A percentile compares a stretch with the other conserved stretches of the same genome.
Conservation (phyloP, 1,284 basidiomycete genomes). For the Leccinum angustisporum region DNA sequence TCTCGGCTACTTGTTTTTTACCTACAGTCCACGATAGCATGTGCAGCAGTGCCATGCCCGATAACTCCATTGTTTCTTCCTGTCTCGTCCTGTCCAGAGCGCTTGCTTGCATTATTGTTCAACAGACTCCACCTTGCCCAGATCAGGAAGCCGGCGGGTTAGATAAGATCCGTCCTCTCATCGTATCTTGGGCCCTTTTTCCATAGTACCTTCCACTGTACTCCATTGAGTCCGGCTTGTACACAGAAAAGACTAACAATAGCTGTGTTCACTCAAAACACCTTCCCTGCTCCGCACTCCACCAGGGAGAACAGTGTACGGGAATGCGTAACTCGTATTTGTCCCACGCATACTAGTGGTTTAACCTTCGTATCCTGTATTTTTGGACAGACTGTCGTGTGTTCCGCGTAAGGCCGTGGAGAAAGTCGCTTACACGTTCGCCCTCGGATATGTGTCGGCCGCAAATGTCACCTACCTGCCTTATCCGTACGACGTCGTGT, state of each 20-base stretch:
- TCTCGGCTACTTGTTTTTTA: conserved; percentile 10
- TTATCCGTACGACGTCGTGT: conserved; percentile 16
- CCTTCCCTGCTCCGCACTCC: conserved; percentile 16
- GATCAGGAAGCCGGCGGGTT: conserved; percentile 12
- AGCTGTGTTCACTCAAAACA: conserved; percentile 14
- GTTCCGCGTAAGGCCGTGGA: conserved; percentile 12
- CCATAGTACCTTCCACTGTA: not conserved
- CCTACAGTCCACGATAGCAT: not conserved
- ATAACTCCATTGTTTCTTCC: not conserved
- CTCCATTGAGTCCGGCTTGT: conserved; percentile 1
- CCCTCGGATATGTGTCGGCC: conserved; percentile 6
- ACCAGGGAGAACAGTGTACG: conserved; percentile 10
- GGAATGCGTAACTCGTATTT: conserved; percentile 3
- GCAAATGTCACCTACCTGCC: conserved; percentile 4
- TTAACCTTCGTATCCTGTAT: conserved; percentile 2
- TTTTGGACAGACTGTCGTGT: conserved; percentile 4
- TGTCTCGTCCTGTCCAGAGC: not conserved
- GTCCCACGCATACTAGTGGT: conserved; percentile 7
- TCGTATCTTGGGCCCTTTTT: not conserved
- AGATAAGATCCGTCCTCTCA: conserved; percentile 18
- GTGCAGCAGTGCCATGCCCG: not conserved
- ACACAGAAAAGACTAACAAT: conserved; percentile 17
- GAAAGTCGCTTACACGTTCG: not conserved
- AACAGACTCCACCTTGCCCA: not conserved
- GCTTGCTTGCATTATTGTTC: not conserved